These are phyloP conservation scores for Alloascoidea hylecoeti DNA, from an alignment of 805 yeast genomes.

Conservation along the genomic window DNA sequence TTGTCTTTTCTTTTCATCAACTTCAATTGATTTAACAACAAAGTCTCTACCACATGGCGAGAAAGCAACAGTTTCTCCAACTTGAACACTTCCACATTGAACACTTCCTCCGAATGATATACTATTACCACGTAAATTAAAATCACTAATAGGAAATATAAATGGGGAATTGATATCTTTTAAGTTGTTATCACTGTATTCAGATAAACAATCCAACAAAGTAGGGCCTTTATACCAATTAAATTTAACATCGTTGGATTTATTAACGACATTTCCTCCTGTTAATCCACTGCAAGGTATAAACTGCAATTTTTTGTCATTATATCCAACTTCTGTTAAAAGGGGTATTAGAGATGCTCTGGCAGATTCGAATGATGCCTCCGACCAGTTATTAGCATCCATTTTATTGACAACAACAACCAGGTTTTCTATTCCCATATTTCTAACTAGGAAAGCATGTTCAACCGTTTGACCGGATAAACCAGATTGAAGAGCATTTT, in stretches of 20 bases:
- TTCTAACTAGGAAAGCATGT: constrained; percentile 55
- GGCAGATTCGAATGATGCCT: constrained; percentile 37
- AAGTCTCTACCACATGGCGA: constrained; percentile 32
- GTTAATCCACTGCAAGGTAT: constrained; percentile 59
- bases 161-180: constrained; percentile 28
- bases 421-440: constrained; percentile 46
- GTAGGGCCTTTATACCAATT: constrained; percentile 35
- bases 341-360: constrained; percentile 31
- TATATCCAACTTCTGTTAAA: constrained; percentile 41
- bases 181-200: constrained; percentile 10
- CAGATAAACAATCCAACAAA: constrained; percentile 19
- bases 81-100: constrained; percentile 52
- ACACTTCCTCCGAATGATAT: no score
- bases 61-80: constrained; percentile 48
- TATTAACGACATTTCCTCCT: constrained; percentile 50
- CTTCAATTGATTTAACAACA: constrained; percentile 9
- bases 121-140: constrained; percentile 33
- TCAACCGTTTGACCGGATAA: constrained; percentile 69
- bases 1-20: constrained; percentile 13
- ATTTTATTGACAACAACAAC: constrained; percentile 59
- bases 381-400: constrained; percentile 47
- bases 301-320: constrained; percentile 24
- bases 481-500: constrained; percentile 60
- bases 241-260: constrained; percentile 12
- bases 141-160: constrained; percentile 50